Evolutionary conservation across 768 basidiomycete genomes (phyloP).

Genomic region (Leccinum obscurum): DNA sequence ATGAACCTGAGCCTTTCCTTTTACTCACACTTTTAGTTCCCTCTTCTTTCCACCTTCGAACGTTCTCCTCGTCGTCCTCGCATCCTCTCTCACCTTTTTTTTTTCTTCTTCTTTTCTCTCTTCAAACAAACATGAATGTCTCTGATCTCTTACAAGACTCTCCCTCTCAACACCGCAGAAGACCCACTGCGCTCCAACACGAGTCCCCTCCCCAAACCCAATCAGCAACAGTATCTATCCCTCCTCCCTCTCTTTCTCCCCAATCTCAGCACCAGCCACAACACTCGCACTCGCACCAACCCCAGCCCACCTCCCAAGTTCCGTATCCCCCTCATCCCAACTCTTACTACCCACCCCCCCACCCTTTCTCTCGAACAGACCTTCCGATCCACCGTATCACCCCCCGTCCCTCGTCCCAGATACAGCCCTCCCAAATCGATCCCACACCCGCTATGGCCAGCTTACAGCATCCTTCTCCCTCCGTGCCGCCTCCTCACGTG

Average conservation of each 20-base stretch:
- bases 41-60: conserved; percentile 28
- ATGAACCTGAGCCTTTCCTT: conserved; percentile 35
- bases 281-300: conserved; percentile 18
- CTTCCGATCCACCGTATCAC: conserved; percentile 31
- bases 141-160: conserved; percentile 68
- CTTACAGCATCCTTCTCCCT: conserved; percentile 32
- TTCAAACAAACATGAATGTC: conserved; percentile 54
- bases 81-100: not conserved
- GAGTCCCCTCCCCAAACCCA: conserved; percentile 27
- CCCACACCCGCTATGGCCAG: conserved; percentile 35
- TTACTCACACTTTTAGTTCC: conserved; percentile 29
- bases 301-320: conserved; percentile 17
- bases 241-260: conserved; percentile 33
- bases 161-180: conserved; percentile 55
- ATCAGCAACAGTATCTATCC: conserved; percentile 26
- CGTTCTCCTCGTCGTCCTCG: conserved; percentile 9
- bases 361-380: conserved; percentile 19
- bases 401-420: conserved; percentile 35
- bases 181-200: conserved; percentile 28
- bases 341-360: conserved; percentile 20
- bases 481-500: conserved; percentile 33
- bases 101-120: not conserved
- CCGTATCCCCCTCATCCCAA: conserved; percentile 27
- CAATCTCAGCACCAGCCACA: conserved; percentile 33
- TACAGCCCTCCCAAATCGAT: conserved; percentile 27